Evolutionary conservation across 208 protist genomes (phyloP), one percentile per base, ranked within the genome.

Genomic region (Leishmania mexicana): DNA sequence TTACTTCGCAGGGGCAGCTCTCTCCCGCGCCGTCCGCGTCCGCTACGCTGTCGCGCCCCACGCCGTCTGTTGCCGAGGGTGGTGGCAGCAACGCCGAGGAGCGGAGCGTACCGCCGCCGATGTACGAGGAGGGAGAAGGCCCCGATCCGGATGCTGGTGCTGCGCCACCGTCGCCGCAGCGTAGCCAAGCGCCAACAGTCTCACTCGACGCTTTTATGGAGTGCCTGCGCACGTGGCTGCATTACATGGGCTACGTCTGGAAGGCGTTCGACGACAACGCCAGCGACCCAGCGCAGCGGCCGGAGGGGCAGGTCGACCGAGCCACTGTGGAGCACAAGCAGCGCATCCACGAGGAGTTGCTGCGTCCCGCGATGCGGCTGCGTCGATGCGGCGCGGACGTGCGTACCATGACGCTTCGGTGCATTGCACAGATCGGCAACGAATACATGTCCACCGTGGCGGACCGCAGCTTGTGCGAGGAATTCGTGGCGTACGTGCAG

Each of bases 231-330:
- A 88, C 88, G 45, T 97, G 94, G 92, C 68, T 94, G 75, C 92
- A 95, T 78, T 97, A 93, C 71, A 95, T 95, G 89, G 94, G 94
- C 42, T 95, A 95, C 83, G 85, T 95, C 0, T 96, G 92, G 94
- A 88, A 91, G 83, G 58, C 92, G 15, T 97, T 97, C 80, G 94
- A 97, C 79, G 89, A 90, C 75, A 90, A 90, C 71, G 80, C 93
- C n/a, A 85, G 85, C 38, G 92, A 96, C 77, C 93, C 93, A 13
- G 91, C 88, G 54, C 81, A 90, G 40, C 81, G 88, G 15, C 70
- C 78, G 21, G 81, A 78, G 42, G 74, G 76, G 0, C 72, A 85
- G 72, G 45, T 31, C 38, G 75, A 89, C 38, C 90, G 90, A 65
- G 94, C 94, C 58, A 90, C 87, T 13, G 73, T 85, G 58, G 72